These are phyloP conservation scores for Curvularia verruculosa DNA, from an alignment of 2,329 filamentous ascomycete species.

Conservation along the genomic window DNA sequence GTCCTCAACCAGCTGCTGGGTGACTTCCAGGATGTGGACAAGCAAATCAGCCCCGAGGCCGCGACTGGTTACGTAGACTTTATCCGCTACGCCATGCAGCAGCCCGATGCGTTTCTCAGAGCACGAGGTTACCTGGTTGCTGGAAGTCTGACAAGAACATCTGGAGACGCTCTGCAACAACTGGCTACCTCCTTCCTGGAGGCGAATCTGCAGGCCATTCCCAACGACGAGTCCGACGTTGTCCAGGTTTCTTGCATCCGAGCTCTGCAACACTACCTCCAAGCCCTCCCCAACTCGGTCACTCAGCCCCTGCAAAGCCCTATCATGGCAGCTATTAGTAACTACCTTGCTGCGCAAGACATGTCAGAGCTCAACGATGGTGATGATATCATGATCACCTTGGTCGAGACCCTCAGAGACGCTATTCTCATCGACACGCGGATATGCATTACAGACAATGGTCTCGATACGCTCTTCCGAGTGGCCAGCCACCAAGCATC, in stretches of 20 bases:
- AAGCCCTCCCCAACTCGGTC: slow-evolving; percentile 57
- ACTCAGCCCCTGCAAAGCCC: slow-evolving; percentile 65
- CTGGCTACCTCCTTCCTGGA: slow-evolving; percentile 70
- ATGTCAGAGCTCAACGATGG: slow-evolving; percentile 82
- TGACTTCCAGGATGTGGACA: slow-evolving; percentile 80
- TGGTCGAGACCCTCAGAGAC: slow-evolving; percentile 84
- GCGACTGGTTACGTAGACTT: slow-evolving; percentile 79
- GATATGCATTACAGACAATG: slow-evolving; percentile 75
- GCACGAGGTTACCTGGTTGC: slow-evolving; percentile 88
- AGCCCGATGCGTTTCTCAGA: slow-evolving; percentile 75
- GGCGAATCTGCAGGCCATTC: slow-evolving; percentile 75
- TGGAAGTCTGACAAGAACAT: slow-evolving; percentile 75
- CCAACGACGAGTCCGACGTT: slow-evolving; percentile 78
- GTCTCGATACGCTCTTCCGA: slow-evolving; percentile 83
- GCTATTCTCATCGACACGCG: slow-evolving; percentile 80
- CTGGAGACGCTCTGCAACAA: slow-evolving; percentile 60
- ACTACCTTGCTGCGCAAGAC: slow-evolving; percentile 81
- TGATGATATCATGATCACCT: slow-evolving; percentile 87
- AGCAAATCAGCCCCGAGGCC: slow-evolving; percentile 71
- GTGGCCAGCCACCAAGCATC: slow-evolving; percentile 85
- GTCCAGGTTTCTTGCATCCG: slow-evolving; percentile 93
- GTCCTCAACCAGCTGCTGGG: slow-evolving; percentile 82
- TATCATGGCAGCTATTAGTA: slow-evolving; percentile 66
- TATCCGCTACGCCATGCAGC: slow-evolving; percentile 76
- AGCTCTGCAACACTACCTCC: slow-evolving; percentile 73